Evolutionary conservation across 805 yeast species (phyloP), one percentile per base, ranked within the genome.

Genomic region (Lachancea kluyveri): DNA sequence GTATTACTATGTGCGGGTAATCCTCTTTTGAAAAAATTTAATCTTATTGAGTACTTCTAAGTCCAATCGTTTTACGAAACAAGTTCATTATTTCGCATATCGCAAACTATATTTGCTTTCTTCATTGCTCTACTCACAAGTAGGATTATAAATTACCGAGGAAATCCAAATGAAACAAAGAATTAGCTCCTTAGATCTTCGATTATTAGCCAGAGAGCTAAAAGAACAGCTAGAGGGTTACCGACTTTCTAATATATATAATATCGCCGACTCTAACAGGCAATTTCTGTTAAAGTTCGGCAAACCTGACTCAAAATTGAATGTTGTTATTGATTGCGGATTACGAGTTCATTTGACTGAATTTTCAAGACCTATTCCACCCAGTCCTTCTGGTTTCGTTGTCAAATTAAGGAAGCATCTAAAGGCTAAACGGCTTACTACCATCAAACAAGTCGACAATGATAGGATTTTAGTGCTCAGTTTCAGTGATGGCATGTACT

Each of bases 391-490:
- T 4, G 79, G 79, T 24, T 90, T 90, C 57, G 94, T 83, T 6
- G 68, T 81, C 16, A 90, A 90, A 52, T 60, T 90, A 36, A 72
- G 98, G 46, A 88, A 88, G 51, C 94, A 84, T 52, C 64, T 90
- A 51, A 84, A 84, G 47, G 72, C 90, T 0, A 74, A 87, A 54
- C 65, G 96, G 38, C 63, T 90, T 26, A 72, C 92, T 1, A 70
- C 72, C 21, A 61, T 90, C 26, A 73, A 70, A 42, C 94, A 87
- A 44, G 72, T 90, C 4, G 79, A 77, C 1, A 72, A 77, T 47
- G 96, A 87, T 52, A 70, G 97, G 55, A 74, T 85, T n/a, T 64
- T 85, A 26, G 94, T 87, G 0, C 57, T 90, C 26, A 77, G 84
- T 39, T 90, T 90, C 59, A 77, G 88, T 26, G 95, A 85, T 47